Evolutionary conservation across 345 rosid species (phyloP), one percentile per base, ranked within the genome.

Genomic region (Dimocarpus longan): DNA sequence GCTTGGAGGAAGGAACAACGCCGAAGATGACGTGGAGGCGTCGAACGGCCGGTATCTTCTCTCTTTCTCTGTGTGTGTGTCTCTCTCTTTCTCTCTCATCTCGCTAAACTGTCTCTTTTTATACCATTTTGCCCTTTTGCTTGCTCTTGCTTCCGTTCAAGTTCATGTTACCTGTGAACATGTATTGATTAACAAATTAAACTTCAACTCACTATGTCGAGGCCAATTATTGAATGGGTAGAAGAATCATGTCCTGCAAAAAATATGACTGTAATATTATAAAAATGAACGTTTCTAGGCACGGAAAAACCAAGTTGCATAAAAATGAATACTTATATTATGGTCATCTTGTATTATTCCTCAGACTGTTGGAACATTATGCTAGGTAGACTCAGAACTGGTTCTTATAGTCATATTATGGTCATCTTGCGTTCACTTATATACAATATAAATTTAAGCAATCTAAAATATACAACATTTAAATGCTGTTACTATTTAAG

Each of bases 61-160:
- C 37, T 32, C 37, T 32, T 32, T 32, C 37, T 32, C 2, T 32
- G 37, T n/a, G n/a, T n/a, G n/a, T n/a, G n/a, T n/a, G n/a, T n/a
- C n/a, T n/a, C n/a, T 32, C 37, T 32, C 37, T 32, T 3, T 32
- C 37, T 32, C 37, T 32, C 37, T 32, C 37, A 32, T 32, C 37
- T 32, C 37, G 1, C 37, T 32, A 32, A 32, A 32, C 37, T 32
- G 37, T 32, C 37, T 32, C 37, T 32, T 32, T 32, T 32, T 1
- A 32, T 32, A 32, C 37, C 37, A 32, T 68, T 52, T n/a, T 48
- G 5, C 24, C 16, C 65, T 66, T 22, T 16, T n/a, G 11, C 50
- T 67, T 54, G n/a, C 22, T 52, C 46, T 76, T 68, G 39, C 8
- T 46, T 76, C 68, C 28, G 52, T 54, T 68, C n/a, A 68, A 68